Evolutionary conservation across 345 rosid genomes (phyloP), one percentile per base, ranked within the genome.

Genomic region (Corchorus olitorius): DNA sequence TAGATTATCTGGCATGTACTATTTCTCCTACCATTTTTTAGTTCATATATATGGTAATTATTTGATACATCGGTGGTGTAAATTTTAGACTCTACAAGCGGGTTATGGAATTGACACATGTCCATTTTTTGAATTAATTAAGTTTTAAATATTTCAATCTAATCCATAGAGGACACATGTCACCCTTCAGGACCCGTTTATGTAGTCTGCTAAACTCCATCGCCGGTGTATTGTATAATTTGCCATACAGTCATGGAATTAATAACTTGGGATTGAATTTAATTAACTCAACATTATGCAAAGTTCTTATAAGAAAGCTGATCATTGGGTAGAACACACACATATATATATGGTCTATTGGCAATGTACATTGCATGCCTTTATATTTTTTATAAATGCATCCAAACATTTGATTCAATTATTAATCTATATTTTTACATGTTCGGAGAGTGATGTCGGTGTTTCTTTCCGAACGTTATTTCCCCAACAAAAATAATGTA

Each of bases 401-500:
- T 56, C 20, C 22, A 3, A 55, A n/a, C n/a, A 55, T n/a, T 20
- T 20, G 64, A 27, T 60, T 60, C 6, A 35, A 60, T 60, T 10
- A 6, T 20, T 2, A 15, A 16, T 27, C 20, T 33, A 6, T 37
- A 48, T 33, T 0, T n/a, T 17, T 45, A 65, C 20, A 19, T 46
- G 45, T 60, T 62, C 63, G 19, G 7, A 35, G 33, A 68, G 13
- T 45, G 55, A 70, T 16, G 13, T 61, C 61, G 72, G 64, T 53
- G 58, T 20, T 6, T 53, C 27, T 53, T 16, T 53, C 55, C n/a
- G 19, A 52, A 15, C 19, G 16, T 52, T 8, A 56, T 19, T 22
- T n/a, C 11, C 61, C 61, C 61, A 56, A 56, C 5, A 19, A 19
- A 58, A 45, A 8, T 1, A 45, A 69, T 78, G 64, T 75, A 79